phyloP scores from a whole-genome alignment of 73 alveolate species.

The Blepharisma japonicum region DNA sequence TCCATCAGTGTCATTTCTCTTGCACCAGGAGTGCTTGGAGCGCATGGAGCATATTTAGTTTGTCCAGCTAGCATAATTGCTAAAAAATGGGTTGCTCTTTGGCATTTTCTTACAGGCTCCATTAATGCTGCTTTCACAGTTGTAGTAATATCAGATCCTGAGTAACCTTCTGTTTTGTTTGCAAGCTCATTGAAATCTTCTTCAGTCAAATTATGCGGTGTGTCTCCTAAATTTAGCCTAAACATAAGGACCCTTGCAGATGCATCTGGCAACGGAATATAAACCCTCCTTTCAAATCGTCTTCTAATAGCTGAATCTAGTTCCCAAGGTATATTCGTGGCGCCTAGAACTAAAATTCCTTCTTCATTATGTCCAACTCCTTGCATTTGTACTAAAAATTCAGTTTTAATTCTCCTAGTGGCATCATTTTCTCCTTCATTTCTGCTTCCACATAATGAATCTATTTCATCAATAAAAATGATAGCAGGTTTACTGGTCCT shows the following conservation, averaged over 20 bases:
- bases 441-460: conserved; percentile 90
- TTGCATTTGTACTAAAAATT: conserved; percentile 95
- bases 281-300: conserved; percentile 96
- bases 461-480: conserved; percentile 97
- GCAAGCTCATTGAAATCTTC: conserved; percentile 61
- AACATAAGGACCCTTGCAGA: conserved; percentile 74
- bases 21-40: conserved; percentile 74
- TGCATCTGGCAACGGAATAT: conserved; percentile 93
- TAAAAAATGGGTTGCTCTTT: conserved; percentile 49
- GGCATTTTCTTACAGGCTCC: conserved; percentile 59
- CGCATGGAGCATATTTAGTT: conserved; percentile 20
- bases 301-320: conserved; percentile 96
- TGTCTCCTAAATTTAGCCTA: conserved; percentile 61
- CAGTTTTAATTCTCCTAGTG: conserved; percentile 93
- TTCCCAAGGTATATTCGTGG: conserved; percentile 98
- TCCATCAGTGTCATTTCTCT: conserved; percentile 56
- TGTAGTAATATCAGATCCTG: conserved; percentile 66
- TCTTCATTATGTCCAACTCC: conserved; percentile 94
- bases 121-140: conserved; percentile 58
- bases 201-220: conserved; percentile 66
- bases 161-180: conserved; percentile 56
- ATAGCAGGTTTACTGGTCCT: conserved; percentile 96
- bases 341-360: conserved; percentile 94
- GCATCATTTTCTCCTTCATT: conserved; percentile 97
- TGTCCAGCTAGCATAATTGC: neutral